Percentiles rank a stretch among this genome's conserved stretches.
Conservation (phyloP, 2,329 filamentous ascomycete genomes). For the Ascochyta clinopodiicola region DNA sequence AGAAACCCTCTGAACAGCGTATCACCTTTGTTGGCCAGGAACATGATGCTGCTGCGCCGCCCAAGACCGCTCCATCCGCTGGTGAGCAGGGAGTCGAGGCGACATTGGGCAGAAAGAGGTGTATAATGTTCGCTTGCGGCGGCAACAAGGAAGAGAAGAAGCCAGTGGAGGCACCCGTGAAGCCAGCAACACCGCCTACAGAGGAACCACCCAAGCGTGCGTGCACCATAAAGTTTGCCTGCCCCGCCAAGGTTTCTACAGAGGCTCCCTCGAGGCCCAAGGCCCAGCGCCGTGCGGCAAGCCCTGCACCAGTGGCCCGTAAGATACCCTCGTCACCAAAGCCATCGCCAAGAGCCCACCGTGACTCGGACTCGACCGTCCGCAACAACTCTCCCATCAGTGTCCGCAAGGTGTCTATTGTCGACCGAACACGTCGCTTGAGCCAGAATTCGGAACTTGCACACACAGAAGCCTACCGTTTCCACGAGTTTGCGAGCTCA, state of each 20-base stretch:
- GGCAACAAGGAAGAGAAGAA: conserved; percentile 55
- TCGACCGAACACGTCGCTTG: conserved; percentile 43
- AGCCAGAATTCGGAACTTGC: conserved; percentile 51
- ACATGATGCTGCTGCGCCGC: conserved; percentile 27
- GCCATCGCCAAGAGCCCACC: conserved; percentile 45
- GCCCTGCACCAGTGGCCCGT: conserved; percentile 49
- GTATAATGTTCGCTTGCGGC: conserved; percentile 90
- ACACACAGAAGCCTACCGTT: conserved; percentile 65
- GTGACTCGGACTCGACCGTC: conserved; percentile 59
- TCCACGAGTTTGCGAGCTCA: conserved; percentile 92
- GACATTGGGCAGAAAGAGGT: conserved; percentile 77
- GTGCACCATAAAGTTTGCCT: conserved; percentile 77
- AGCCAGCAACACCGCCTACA: conserved; percentile 25
- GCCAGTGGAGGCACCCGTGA: conserved; percentile 24
- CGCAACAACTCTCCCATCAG: conserved; percentile 56
- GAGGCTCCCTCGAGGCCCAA: conserved; percentile 43
- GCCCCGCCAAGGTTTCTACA: conserved; percentile 61
- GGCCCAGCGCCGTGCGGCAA: conserved; percentile 52
- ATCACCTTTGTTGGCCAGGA: conserved; percentile 48
- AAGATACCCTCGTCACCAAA: conserved; percentile 41
- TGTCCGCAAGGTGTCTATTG: conserved; percentile 47
- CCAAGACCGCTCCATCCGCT: conserved; percentile 1
- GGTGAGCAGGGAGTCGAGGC: conserved; percentile 67
- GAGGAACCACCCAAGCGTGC: conserved; percentile 58
- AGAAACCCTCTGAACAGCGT: conserved; percentile 48